phyloP scores from a whole-genome alignment of 768 basidiomycete genomes.

The Rhodotorula sphaerocarpa region DNA sequence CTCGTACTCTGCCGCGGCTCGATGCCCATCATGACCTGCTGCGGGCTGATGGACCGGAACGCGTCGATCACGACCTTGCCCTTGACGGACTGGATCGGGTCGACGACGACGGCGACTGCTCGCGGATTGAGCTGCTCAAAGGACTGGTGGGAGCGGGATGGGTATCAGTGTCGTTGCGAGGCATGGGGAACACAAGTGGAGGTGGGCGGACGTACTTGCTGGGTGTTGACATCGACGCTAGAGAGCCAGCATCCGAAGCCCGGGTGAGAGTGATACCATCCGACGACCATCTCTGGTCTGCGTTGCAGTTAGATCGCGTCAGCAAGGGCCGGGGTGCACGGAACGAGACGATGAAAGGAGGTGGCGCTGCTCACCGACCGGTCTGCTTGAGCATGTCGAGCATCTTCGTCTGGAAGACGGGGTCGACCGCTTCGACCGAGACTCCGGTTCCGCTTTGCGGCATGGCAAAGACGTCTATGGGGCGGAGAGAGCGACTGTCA shows the following conservation, averaged over 20 bases:
- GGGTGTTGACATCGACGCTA: slow-evolving; percentile 97
- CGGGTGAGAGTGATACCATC: slow-evolving; percentile 99
- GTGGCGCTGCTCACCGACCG: no score
- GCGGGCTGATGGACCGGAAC: slow-evolving; percentile 90
- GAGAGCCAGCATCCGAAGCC: slow-evolving; percentile 99
- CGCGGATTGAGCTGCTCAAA: slow-evolving; percentile 89
- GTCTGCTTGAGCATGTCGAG: slow-evolving; percentile 99
- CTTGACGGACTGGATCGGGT: slow-evolving; percentile 98
- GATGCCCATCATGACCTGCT: slow-evolving; percentile 74
- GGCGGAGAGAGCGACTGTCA: slow-evolving; percentile 38
- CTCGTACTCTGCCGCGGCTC: slow-evolving; percentile 96
- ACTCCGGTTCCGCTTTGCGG: slow-evolving; percentile 96
- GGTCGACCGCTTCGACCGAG: slow-evolving; percentile 86
- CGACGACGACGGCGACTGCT: slow-evolving; percentile 93
- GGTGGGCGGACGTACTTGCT: slow-evolving; percentile 57
- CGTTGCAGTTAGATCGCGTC: slow-evolving; percentile 40
- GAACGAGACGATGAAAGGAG: slow-evolving; percentile 17
- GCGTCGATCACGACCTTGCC: slow-evolving; percentile 96
- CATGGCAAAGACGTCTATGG: slow-evolving; percentile 98
- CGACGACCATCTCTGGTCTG: slow-evolving; percentile 93
- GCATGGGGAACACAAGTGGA: neutral
- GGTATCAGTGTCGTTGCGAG: neutral
- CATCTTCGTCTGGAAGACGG: slow-evolving; percentile 98
- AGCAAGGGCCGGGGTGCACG: no score
- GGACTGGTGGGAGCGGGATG: slow-evolving; percentile 59